Evolutionary conservation across 2,329 filamentous ascomycete species (phyloP).

Genomic region (Ilyonectria robusta): DNA sequence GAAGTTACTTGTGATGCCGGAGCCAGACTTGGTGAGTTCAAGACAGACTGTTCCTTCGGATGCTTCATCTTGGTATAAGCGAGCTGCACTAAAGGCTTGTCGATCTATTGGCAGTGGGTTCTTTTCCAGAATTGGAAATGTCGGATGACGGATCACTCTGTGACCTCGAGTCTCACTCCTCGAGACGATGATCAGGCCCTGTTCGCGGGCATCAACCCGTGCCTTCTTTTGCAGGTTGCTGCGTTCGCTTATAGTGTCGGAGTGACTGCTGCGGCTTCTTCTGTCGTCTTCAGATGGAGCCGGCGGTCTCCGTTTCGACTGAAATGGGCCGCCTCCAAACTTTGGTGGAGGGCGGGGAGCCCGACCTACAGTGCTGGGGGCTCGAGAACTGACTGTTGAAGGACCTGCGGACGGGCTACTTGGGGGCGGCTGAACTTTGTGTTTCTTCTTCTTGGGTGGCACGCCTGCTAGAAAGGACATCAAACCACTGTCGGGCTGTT

Average conservation of each 20-base stretch:
- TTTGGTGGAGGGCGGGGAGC: neutral
- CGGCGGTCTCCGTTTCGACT: neutral
- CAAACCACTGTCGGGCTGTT: neutral
- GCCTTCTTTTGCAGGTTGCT: neutral
- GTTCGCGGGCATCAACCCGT: neutral
- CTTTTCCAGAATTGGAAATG: conserved; percentile 1
- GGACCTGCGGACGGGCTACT: neutral
- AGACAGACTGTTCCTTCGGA: conserved; percentile 2
- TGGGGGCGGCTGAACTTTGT: neutral
- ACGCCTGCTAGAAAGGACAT: neutral
- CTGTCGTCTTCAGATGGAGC: neutral
- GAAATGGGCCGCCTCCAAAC: neutral
- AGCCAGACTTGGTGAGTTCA: conserved; percentile 2
- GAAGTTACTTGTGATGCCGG: neutral
- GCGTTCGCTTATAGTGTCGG: neutral
- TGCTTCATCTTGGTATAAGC: conserved; percentile 2
- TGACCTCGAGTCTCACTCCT: neutral
- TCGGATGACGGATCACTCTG: neutral
- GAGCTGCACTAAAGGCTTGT: conserved; percentile 1
- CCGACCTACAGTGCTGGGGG: neutral
- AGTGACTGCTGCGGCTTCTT: neutral
- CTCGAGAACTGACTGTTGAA: neutral
- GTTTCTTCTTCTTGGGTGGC: neutral
- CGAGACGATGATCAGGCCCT: neutral
- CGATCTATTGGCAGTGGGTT: neutral